A percentile compares a stretch with the other conserved stretches of the same genome.
Conservation (phyloP, 192 early-diverging fungal species). For the Coemansia sp. region DNA sequence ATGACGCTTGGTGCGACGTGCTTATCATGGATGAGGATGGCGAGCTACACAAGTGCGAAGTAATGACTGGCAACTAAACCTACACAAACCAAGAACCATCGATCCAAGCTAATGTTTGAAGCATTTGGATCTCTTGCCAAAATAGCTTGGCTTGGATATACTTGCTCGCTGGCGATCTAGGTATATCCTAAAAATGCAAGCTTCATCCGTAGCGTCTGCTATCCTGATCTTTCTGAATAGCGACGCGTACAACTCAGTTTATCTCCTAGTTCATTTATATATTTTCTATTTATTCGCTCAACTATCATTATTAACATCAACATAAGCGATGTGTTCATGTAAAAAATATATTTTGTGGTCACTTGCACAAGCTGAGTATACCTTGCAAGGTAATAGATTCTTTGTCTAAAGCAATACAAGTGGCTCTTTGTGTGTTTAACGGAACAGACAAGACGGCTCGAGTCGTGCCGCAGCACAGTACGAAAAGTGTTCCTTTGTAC, state of each 20-base stretch:
- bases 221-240: background rate
- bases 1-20: background rate
- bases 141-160: background rate
- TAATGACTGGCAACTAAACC: background rate
- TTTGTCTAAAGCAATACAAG: no score
- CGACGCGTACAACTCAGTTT: background rate
- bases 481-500: background rate
- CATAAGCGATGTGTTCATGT: no score
- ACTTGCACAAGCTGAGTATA: no score
- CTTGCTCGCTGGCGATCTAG: background rate
- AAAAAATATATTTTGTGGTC: no score
- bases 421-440: no score
- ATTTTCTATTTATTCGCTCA: background rate
- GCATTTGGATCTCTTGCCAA: background rate
- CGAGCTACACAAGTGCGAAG: background rate
- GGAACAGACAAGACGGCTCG: background rate
- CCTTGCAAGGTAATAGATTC: no score
- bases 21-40: background rate
- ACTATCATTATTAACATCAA: no score
- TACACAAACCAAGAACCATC: background rate
- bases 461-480: background rate
- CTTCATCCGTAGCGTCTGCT: conserved; percentile 2
- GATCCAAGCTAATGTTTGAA: background rate
- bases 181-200: background rate
- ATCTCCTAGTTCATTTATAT: background rate